Evolutionary conservation across 345 rosid genomes (phyloP), one percentile per base, ranked within the genome.

Genomic region (Aquilaria yunnanensis): DNA sequence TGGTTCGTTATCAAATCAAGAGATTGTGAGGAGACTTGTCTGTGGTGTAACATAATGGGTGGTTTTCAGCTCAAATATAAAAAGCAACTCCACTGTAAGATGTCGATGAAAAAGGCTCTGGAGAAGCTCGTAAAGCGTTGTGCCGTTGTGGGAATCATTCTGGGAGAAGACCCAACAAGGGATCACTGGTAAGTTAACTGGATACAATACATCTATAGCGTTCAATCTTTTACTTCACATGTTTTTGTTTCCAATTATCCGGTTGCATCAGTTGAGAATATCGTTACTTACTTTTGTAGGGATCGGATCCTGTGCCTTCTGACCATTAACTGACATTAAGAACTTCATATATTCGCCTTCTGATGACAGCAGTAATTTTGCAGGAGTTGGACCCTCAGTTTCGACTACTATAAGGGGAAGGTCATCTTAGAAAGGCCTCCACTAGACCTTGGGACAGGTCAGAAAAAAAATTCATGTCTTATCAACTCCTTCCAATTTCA

Each of bases 321-420:
- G 43, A 37, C 8, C 43, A 37, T 37, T 37, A 37, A 37, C 43
- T 5, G 5, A 37, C 7, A 37, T 37, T 5, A 37, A 4, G 43
- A 37, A 37, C 43, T 5, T 37, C 23, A 37, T 37, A 4, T 37
- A 9, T 37, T 37, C 43, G 5, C 43, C 43, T 37, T 37, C 43
- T 37, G 43, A 37, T 37, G 5, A 37, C 8, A 37, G 43, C 43
- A 3, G 43, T 37, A 37, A 4, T 53, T 10, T 62, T 34, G 10
- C 60, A 77, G 78, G 76, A 65, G 60, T n/a, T 34, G 61, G 60
- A 41, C 66, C 32, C 67, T 59, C 11, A 54, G 61, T 56, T 53
- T 32, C 31, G 54, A 50, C 47, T 58, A 34, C 32, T 9, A 58
- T 30, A 72, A 58, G 12, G 62, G 68, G n/a, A 68, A 60, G 47